phyloP scores from a whole-genome alignment of 2,329 filamentous ascomycete genomes.

The Aspergillus sp. region DNA sequence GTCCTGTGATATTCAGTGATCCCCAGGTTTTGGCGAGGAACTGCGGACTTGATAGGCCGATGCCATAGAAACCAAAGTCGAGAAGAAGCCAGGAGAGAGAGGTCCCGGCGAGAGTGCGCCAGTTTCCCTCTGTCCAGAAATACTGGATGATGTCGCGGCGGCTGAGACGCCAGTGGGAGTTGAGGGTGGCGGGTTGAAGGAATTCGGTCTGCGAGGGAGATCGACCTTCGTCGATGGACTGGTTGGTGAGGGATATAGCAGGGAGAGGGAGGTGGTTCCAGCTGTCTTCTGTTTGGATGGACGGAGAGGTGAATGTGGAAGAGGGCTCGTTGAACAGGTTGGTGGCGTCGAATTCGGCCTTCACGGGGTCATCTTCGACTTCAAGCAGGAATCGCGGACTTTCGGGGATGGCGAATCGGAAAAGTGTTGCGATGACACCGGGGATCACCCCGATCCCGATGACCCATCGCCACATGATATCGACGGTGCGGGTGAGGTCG shows the following conservation, averaged over 20 bases:
- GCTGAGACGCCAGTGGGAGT: conserved; percentile 43
- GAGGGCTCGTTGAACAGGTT: conserved; percentile 52
- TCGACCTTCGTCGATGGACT: conserved; percentile 23
- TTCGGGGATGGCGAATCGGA: conserved; percentile 67
- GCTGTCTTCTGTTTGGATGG: conserved; percentile 28
- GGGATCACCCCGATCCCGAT: conserved; percentile 65
- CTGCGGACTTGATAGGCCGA: conserved; percentile 48
- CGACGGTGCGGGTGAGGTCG: conserved; percentile 45
- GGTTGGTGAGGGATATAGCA: conserved; percentile 25
- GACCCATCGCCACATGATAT: conserved; percentile 67
- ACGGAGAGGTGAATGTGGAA: conserved; percentile 12
- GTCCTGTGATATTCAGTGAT: conserved; percentile 25
- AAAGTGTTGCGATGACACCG: conserved; percentile 62
- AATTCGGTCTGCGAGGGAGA: conserved; percentile 23
- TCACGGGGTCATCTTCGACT: conserved; percentile 61
- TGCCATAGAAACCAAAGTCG: conserved; percentile 60
- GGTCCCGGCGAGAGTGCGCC: conserved; percentile 46
- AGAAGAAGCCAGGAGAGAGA: conserved; percentile 55
- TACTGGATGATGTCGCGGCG: conserved; percentile 40
- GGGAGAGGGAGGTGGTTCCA: conserved; percentile 22
- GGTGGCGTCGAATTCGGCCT: conserved; percentile 61
- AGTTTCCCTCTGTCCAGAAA: conserved; percentile 45
- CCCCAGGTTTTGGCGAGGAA: conserved; percentile 45
- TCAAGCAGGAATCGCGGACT: conserved; percentile 65
- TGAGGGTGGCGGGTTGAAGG: conserved; percentile 38